Percentiles rank a stretch among this genome's conserved stretches.
These are phyloP conservation scores for Eleusine coracana DNA, from an alignment of 176 grass and related monocot species.

Conservation along the genomic window DNA sequence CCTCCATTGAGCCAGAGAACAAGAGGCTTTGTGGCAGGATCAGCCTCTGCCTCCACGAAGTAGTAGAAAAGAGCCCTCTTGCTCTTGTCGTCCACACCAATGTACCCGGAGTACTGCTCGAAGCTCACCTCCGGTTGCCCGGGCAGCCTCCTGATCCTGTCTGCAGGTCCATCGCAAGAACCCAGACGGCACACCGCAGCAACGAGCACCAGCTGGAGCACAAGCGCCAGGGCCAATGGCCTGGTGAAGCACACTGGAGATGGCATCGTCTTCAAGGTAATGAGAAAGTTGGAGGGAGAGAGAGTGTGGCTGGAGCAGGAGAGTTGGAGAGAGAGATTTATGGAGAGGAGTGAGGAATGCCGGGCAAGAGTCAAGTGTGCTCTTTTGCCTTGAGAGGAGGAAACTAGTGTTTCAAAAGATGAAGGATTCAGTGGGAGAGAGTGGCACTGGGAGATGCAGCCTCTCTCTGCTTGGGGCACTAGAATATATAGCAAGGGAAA, in stretches of 20 bases:
- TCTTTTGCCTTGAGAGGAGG: slow-evolving; percentile 68
- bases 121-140: slow-evolving; percentile 89
- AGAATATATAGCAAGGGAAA: slow-evolving; percentile 47
- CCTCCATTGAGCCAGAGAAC: slow-evolving; percentile 99
- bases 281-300: background rate
- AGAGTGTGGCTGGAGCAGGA: background rate
- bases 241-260: slow-evolving; percentile 17
- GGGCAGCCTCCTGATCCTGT: slow-evolving; percentile 75
- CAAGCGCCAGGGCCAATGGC: slow-evolving; percentile 35
- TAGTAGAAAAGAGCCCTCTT: slow-evolving; percentile 96
- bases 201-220: slow-evolving; percentile 7
- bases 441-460: slow-evolving; percentile 44
- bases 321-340: slow-evolving; percentile 24
- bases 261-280: slow-evolving; percentile 37
- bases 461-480: slow-evolving; percentile 28
- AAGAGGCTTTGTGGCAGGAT: slow-evolving; percentile 76
- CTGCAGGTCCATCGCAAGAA: slow-evolving; percentile 39
- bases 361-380: slow-evolving; percentile 51
- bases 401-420: slow-evolving; percentile 36
- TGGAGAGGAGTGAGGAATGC: background rate
- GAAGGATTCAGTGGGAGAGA: slow-evolving; percentile 51
- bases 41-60: slow-evolving; percentile 85
- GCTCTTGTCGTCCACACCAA: slow-evolving; percentile 62
- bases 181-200: slow-evolving; percentile 34
- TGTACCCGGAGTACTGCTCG: slow-evolving; percentile 85